Base-by-base conservation (phyloP, 2,329 filamentous ascomycete species). In the Stromatinia cepivora region DNA sequence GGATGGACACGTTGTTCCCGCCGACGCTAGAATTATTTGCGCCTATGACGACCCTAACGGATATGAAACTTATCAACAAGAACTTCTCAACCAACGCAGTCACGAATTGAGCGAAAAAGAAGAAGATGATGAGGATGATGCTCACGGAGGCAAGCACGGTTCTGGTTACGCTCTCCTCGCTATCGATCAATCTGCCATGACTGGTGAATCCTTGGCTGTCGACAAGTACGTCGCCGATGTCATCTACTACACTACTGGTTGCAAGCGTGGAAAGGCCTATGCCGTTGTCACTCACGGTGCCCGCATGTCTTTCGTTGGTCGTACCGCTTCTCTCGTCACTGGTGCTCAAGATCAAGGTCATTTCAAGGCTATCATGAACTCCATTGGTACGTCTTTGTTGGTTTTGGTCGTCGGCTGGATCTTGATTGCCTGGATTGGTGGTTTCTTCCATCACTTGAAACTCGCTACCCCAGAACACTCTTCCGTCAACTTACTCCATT, bases 361-460 rank as follows among this genome's bases (percentile, higher is more conserved):
- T 81, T 92, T 92, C 87, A 92, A 93, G 84, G 90, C 90, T 74
- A 90, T 92, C 84, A 92, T 92, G 90, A 89, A 92, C 86, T 90
- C 87, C 78, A 92, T 93, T 78, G 90, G 90, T 81, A 92, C 89
- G 66, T 83, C 88, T 71, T 84, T 93, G 69, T 84, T 93, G 75
- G 89, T 92, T 76, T 84, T 92, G 72, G 90, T 92, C 82, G 89
- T 92, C 81, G 90, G 91, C 82, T 92, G 86, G 85, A 91, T 92
- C 80, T 84, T 93, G 76, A 82, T 86, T 69, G 85, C 89, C 75
- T 92, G 90, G 90, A 90, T 92, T 74, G 90, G 90, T 80, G 90
- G 89, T 79, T 93, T 93, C 86, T 92, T 88, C 86, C 90, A 87
- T 79, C 83, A 90, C 81, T 79, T 92, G 73, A 82, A 83, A 74